phyloP scores from a whole-genome alignment of 139 green algal genomes.

The Asterochloris erici region DNA sequence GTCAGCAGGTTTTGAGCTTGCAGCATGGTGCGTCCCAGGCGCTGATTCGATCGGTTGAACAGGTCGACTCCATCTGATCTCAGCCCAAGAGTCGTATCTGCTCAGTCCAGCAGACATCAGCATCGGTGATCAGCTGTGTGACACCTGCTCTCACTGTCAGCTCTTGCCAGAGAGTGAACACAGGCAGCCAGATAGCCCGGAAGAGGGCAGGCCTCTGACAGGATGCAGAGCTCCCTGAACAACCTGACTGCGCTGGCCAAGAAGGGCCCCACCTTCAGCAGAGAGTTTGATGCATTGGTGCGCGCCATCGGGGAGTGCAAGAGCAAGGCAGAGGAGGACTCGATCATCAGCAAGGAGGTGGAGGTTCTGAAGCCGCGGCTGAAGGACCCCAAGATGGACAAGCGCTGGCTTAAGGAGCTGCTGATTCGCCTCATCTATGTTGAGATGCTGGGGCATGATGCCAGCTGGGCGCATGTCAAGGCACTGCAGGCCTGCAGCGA shows the following conservation, averaged over 20 bases:
- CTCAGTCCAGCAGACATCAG: too few relatives aligned
- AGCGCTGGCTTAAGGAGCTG: slow-evolving; percentile 69
- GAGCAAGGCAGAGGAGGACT: slow-evolving; percentile 74
- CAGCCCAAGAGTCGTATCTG: too few relatives aligned
- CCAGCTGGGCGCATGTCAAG: slow-evolving; percentile 83
- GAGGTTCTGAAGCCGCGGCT: slow-evolving; percentile 75
- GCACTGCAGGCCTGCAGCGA: slow-evolving; percentile 77
- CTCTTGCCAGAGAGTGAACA: too few relatives aligned
- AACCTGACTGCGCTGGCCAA: slow-evolving; percentile 16
- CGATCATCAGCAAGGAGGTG: slow-evolving; percentile 83
- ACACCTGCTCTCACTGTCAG: too few relatives aligned
- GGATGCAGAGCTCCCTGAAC: slow-evolving; percentile 5
- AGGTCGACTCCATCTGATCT: too few relatives aligned
- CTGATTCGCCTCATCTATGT: slow-evolving; percentile 94
- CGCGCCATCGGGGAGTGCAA: slow-evolving; percentile 72
- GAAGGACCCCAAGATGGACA: slow-evolving; percentile 73
- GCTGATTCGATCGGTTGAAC: too few relatives aligned
- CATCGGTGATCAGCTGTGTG: too few relatives aligned
- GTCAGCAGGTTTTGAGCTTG: too few relatives aligned
- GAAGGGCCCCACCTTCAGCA: slow-evolving; percentile 17
- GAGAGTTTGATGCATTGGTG: slow-evolving; percentile 62
- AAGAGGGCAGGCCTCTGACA: too few relatives aligned
- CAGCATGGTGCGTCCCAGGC: too few relatives aligned
- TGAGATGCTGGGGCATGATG: slow-evolving; percentile 98
- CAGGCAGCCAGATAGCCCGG: too few relatives aligned